A percentile compares a stretch with the other conserved stretches of the same genome.
Conservation (phyloP, 257 asterid species). For the Mitragyna speciosa region DNA sequence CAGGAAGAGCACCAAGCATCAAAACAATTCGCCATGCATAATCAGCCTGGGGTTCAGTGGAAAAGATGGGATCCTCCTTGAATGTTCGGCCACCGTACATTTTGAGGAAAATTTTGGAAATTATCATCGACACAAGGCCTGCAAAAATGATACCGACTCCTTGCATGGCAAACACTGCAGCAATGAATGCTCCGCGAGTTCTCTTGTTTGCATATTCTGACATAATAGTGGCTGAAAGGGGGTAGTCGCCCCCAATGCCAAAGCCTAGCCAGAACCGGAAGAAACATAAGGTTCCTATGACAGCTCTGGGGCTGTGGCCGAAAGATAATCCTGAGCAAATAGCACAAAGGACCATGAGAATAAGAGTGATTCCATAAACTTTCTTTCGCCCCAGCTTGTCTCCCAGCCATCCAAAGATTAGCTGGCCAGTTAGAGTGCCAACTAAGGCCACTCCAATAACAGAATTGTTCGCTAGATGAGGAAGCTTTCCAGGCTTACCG, state of each 20-base stretch:
- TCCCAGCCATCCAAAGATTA: constrained; percentile 30
- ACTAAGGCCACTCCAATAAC: constrained; percentile 32
- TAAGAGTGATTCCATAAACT: constrained; percentile 30
- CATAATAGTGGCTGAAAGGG: constrained; percentile 40
- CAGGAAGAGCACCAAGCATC: constrained; percentile 35
- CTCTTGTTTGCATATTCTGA: constrained; percentile 32
- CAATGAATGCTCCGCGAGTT: constrained; percentile 33
- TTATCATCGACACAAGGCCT: constrained; percentile 30
- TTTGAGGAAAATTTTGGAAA: constrained; percentile 19
- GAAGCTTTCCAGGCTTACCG: constrained; percentile 27
- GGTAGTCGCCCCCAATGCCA: constrained; percentile 38
- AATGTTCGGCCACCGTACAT: constrained; percentile 5
- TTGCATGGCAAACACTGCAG: constrained; percentile 40
- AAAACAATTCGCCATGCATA: constrained; percentile 29
- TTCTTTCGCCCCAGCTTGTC: constrained; percentile 34
- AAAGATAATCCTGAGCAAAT: constrained; percentile 31
- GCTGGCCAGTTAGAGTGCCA: constrained; percentile 30
- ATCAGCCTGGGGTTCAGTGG: constrained; percentile 29
- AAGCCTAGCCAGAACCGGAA: constrained; percentile 38
- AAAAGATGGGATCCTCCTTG: neutral
- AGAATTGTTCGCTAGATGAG: constrained; percentile 23
- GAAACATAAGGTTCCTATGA: constrained; percentile 26
- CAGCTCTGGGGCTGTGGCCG: constrained; percentile 20
- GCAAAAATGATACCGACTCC: constrained; percentile 37
- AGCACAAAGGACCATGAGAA: constrained; percentile 29